Evolutionary conservation across 768 basidiomycete genomes (phyloP), one percentile per base, ranked within the genome.

Genomic region (Russula ochroleuca): DNA sequence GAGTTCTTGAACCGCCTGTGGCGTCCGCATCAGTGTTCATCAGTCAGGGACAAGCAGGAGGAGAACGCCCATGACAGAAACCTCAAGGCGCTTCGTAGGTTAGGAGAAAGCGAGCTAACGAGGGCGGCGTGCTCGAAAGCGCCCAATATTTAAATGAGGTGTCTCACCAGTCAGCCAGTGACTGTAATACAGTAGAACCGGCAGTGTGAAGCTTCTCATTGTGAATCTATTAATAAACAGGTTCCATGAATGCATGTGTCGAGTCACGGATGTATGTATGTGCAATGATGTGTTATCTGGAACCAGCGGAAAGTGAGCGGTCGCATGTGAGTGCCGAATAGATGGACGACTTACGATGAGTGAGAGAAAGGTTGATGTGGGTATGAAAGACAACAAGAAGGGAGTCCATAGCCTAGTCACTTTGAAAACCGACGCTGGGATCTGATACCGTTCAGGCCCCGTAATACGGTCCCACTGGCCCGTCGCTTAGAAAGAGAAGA

Each of bases 181-280:
- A 56, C 33, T 47, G 21, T 57, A 41, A 56, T 50, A n/a, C n/a
- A n/a, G n/a, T n/a, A 38, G 35, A 48, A 48, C 45, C 7, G 56
- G 54, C 47, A 49, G 59, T 37, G 37, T 57, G 54, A 63, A 61
- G 59, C 25, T 52, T 58, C 54, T 55, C 54, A 65, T 55, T 55
- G 49, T 40, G 54, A 21, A 43, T 65, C 64, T 65, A 65, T 65
- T 65, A 65, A 61, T 65, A 65, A 65, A 61, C 64, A 64, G 53
- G n/a, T 59, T 64, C 50, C 47, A 60, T 60, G 63, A 25, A 64
- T 65, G 64, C 54, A 61, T 56, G 59, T 51, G 64, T 61, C 59
- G 63, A 61, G 48, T 38, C 48, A 64, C 54, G 63, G 55, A 60
- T 65, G 59, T 64, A 59, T 64, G 61, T 62, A 56, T 56, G 54